Conservation (phyloP, 1,284 basidiomycete species). For the Mycena citricolor region DNA sequence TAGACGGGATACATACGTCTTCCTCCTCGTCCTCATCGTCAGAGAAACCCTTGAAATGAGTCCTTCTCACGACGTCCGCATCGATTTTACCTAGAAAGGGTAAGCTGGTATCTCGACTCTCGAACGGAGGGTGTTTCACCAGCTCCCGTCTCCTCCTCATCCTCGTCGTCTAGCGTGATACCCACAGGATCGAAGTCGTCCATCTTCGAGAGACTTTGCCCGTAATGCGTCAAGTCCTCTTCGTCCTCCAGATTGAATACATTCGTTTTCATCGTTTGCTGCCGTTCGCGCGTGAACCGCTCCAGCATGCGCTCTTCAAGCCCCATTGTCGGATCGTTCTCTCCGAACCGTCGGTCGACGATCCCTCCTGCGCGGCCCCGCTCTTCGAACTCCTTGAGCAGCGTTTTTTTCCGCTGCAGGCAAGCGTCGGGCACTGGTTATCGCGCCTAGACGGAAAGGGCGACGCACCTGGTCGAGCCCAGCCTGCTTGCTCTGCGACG, state of each 20-base stretch:
- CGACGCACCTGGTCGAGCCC: constrained; percentile 83
- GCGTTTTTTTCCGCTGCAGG: constrained; percentile 75
- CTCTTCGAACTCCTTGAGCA: constrained; percentile 86
- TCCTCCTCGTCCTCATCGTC: constrained; percentile 62
- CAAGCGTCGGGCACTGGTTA: too few species aligned
- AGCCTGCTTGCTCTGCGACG: constrained; percentile 84
- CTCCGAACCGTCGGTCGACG: constrained; percentile 94
- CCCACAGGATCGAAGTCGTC: constrained; percentile 88
- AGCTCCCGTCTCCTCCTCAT: constrained; percentile 54
- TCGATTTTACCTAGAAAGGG: constrained; percentile 60
- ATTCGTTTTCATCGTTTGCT: constrained; percentile 75
- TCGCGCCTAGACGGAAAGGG: constrained; percentile 12
- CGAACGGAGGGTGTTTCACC: constrained; percentile 14
- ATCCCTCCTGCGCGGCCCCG: constrained; percentile 84
- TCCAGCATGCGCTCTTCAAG: constrained; percentile 97
- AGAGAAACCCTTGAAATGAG: constrained; percentile 89
- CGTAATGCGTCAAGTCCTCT: constrained; percentile 92
- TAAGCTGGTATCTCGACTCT: constrained; percentile 7
- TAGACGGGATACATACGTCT: constrained; percentile 42
- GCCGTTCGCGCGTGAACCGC: constrained; percentile 90
- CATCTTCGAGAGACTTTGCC: constrained; percentile 78
- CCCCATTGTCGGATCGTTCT: constrained; percentile 88
- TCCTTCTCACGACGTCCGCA: constrained; percentile 58
- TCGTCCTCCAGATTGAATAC: constrained; percentile 92
- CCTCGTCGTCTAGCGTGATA: constrained; percentile 70